Conservation (phyloP, 1,139 yeast species). For the Hansenula sp. region DNA sequence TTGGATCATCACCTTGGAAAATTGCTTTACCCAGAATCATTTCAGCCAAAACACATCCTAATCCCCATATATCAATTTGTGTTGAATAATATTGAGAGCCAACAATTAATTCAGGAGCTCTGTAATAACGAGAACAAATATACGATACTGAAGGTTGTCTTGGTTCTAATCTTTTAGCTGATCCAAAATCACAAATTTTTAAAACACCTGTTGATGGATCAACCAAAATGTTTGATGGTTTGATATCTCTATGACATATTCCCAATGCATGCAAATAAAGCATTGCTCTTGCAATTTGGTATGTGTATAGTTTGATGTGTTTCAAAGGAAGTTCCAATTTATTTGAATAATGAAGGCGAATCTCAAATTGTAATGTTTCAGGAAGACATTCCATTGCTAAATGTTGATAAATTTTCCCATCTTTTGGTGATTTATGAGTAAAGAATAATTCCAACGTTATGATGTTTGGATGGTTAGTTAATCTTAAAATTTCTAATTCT, state of each 20-base stretch:
- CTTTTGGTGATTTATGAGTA: slow-evolving; percentile 52
- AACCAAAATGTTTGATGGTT: slow-evolving; percentile 73
- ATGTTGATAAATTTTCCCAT: slow-evolving; percentile 67
- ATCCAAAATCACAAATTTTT: slow-evolving; percentile 80
- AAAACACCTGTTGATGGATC: slow-evolving; percentile 63
- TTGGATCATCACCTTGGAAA: slow-evolving; percentile 76
- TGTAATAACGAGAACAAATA: slow-evolving; percentile 74
- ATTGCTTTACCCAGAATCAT: slow-evolving; percentile 79
- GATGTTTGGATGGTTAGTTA: slow-evolving; percentile 75
- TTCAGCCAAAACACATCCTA: slow-evolving; percentile 82
- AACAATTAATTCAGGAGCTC: slow-evolving; percentile 80
- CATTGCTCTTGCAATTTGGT: slow-evolving; percentile 80
- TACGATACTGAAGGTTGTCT: slow-evolving; percentile 74
- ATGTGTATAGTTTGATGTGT: slow-evolving; percentile 74
- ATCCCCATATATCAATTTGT: slow-evolving; percentile 81
- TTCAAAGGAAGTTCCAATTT: slow-evolving; percentile 65
- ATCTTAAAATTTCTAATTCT: slow-evolving; percentile 69
- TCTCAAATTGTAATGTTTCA: slow-evolving; percentile 71
- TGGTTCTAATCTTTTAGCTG: slow-evolving; percentile 72
- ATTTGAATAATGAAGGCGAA: slow-evolving; percentile 60
- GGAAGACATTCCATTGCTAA: slow-evolving; percentile 84
- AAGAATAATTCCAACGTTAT: slow-evolving; percentile 67
- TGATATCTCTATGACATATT: slow-evolving; percentile 77
- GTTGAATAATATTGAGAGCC: slow-evolving; percentile 75
- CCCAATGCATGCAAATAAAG: slow-evolving; percentile 75